Base-by-base conservation (phyloP, 306 rosid genomes). In the Ziziphus jujuba region DNA sequence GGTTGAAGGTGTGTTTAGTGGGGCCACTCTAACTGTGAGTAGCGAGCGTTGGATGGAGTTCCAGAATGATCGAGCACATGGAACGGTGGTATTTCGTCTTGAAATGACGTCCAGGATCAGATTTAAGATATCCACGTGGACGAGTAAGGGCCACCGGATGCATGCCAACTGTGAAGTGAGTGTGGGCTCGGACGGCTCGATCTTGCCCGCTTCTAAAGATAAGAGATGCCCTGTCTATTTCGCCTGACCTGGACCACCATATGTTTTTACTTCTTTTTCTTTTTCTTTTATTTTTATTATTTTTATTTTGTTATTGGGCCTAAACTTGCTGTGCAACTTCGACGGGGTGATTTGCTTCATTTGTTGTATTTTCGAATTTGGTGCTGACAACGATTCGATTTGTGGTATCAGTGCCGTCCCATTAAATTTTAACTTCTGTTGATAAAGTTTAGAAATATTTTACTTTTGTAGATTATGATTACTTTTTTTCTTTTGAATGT, bases 161-260 rank as follows among this genome's bases (percentile, higher is more conserved):
- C 88, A 90, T 31, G 87, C 93, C 47, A 84, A 72, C 67, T 93
- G 98, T 71, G 83, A 75, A 9, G 87, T 72, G 19, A 77, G 76
- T 2, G 95, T 92, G 63, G 97, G 91, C 51, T 75, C 80, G 9
- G 87, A 87, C 58, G 98, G 97, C 0, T 38, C 43, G 35, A 79
- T 90, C 57, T 79, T 90, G 76, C 40, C 72, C 10, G 6, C 2
- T 65, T 84, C 75, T 5, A 84, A 59, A 56, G 77, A 83, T 16
- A 73, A 68, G 77, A 88, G 84, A 70, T 93, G 98, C 68, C 84
- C 87, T 0, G 89, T 86, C 34, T 88, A 90, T 73, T 93, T 89
- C 85, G 68, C 79, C 22, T 89, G 86, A 88, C 1, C 9, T 47
- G 19, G 50, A 34, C 12, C 35, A 4, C 44, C 17, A 11, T 13